Evolutionary conservation across 2,329 filamentous ascomycete genomes (phyloP).

Genomic region (Talaromyces sp.): DNA sequence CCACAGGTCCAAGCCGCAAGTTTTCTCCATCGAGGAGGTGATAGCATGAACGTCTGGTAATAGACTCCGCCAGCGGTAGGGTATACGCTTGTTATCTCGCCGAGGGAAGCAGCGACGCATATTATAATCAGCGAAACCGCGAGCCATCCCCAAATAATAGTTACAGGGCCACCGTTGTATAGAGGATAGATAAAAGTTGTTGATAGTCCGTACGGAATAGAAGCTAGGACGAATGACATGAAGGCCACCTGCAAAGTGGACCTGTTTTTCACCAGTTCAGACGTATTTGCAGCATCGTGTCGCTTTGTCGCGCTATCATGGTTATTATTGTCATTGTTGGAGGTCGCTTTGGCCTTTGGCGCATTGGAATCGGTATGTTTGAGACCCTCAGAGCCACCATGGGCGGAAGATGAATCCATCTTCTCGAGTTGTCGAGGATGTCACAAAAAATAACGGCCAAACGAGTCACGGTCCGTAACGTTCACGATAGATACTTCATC

Average conservation of each 20-base stretch:
- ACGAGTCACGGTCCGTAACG: neutral
- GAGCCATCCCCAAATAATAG: slow-evolving; percentile 69
- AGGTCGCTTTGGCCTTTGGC: too few relatives aligned
- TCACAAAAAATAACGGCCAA: neutral
- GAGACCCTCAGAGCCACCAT: neutral
- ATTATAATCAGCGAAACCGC: slow-evolving; percentile 63
- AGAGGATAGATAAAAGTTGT: slow-evolving; percentile 65
- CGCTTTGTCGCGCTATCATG: neutral
- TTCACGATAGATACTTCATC: neutral
- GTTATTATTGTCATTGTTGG: neutral
- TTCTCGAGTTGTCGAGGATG: neutral
- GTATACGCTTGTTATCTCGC: slow-evolving; percentile 70
- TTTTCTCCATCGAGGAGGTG: slow-evolving; percentile 54
- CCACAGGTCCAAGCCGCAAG: slow-evolving; percentile 66
- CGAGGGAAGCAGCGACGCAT: slow-evolving; percentile 64
- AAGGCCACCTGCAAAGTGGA: slow-evolving; percentile 3
- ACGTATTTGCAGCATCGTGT: neutral
- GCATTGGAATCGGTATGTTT: neutral
- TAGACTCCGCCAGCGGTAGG: slow-evolving; percentile 74
- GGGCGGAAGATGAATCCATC: neutral
- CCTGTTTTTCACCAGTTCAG: neutral
- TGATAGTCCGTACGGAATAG: slow-evolving; percentile 67
- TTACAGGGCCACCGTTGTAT: slow-evolving; percentile 59
- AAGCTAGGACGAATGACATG: slow-evolving; percentile 59
- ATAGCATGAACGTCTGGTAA: slow-evolving; percentile 72